Evolutionary conservation across 305 asterid genomes (phyloP).

Genomic region (Nicotiana rustica): DNA sequence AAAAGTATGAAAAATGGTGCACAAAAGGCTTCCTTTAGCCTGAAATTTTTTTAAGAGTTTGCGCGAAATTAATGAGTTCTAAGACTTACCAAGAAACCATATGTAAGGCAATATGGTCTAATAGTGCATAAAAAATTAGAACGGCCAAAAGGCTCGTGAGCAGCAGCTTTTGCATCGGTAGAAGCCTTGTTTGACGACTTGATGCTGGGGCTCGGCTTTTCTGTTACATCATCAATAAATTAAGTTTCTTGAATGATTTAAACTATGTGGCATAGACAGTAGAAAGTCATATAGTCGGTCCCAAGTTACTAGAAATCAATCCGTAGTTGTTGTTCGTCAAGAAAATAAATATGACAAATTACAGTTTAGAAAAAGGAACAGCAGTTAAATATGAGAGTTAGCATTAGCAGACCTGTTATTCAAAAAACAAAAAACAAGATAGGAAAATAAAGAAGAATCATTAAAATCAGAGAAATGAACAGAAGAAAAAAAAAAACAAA

Average conservation of each 20-base stretch:
- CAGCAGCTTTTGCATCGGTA: neutral
- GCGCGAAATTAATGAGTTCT: neutral
- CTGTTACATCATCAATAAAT: neutral
- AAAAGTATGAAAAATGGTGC: neutral
- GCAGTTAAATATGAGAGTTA: neutral
- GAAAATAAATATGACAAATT: neutral
- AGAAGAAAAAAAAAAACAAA: neutral
- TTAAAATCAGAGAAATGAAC: neutral
- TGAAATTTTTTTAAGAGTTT: neutral
- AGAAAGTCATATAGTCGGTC: neutral
- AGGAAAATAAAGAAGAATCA: too few relatives aligned
- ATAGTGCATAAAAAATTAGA: neutral
- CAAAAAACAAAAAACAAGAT: too few relatives aligned
- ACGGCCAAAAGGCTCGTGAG: neutral
- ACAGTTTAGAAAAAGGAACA: neutral
- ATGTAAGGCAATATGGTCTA: neutral
- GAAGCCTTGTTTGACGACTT: neutral
- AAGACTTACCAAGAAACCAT: slow-evolving; percentile 29
- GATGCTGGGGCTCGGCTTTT: neutral
- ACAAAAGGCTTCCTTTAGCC: neutral
- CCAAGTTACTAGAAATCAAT: neutral
- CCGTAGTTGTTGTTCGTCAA: neutral
- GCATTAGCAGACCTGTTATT: neutral
- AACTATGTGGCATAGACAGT: neutral
- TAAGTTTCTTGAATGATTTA: neutral